These are phyloP conservation scores for Vickermania ingenoplastis DNA, from an alignment of 208 protist species.

Conservation along the genomic window DNA sequence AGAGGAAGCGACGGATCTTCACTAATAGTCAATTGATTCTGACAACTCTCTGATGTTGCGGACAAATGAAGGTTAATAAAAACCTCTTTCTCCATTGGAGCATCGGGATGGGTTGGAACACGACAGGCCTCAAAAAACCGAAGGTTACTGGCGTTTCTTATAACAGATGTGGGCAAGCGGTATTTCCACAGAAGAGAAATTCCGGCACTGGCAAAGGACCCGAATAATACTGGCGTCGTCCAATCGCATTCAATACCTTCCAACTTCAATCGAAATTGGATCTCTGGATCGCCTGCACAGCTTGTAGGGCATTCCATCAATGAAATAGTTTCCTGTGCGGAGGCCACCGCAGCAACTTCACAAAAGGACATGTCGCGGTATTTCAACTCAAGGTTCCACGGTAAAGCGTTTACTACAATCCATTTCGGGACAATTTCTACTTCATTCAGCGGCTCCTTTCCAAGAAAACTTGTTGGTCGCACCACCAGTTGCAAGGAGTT, in stretches of 20 bases:
- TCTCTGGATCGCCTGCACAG: not conserved
- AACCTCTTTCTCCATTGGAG: not conserved
- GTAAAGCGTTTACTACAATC: no score
- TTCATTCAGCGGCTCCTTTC: no score
- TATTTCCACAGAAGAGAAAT: not conserved
- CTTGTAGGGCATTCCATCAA: not conserved
- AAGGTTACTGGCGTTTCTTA: no score
- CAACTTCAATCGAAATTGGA: constrained; percentile 6
- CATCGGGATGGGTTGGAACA: not conserved
- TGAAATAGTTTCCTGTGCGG: not conserved
- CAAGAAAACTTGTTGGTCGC: no score
- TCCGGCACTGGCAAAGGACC: constrained; percentile 10
- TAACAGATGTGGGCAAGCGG: not conserved
- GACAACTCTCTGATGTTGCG: not conserved
- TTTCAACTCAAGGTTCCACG: no score
- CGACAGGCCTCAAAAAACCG: not conserved
- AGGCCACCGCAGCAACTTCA: no score
- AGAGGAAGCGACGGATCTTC: not conserved
- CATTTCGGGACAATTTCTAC: no score
- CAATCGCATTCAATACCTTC: constrained; percentile 6
- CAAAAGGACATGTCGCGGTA: no score
- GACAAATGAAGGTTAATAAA: not conserved
- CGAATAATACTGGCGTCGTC: constrained; percentile 6
- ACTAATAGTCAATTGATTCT: not conserved
- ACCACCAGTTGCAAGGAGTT: no score